A percentile compares a stretch with the other conserved stretches of the same genome.
Evolutionary conservation across 768 basidiomycete species (phyloP).

Genomic region (Macrolepiota albuminosa): DNA sequence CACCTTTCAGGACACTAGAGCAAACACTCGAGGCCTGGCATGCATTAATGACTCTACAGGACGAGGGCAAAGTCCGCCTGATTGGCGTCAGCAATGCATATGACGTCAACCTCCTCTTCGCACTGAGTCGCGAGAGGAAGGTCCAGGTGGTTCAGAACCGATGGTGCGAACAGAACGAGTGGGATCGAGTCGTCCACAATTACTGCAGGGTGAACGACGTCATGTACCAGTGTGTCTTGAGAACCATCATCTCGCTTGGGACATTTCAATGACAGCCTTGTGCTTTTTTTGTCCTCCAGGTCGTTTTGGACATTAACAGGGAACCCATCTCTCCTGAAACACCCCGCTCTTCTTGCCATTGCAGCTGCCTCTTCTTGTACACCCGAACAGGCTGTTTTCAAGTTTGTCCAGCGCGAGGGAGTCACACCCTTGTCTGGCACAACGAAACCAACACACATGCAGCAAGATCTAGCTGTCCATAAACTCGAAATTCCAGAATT

Average conservation of each 20-base stretch:
- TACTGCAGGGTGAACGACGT: slow-evolving; percentile 63
- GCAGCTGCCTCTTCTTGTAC: slow-evolving; percentile 47
- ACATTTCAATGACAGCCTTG: background rate
- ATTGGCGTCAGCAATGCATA: slow-evolving; percentile 82
- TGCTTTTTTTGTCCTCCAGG: slow-evolving; percentile 29
- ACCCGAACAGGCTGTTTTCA: slow-evolving; percentile 63
- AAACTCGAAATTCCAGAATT: slow-evolving; percentile 17
- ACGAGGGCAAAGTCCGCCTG: slow-evolving; percentile 54
- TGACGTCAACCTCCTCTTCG: slow-evolving; percentile 49
- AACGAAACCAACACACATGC: slow-evolving; percentile 61
- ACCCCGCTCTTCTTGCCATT: slow-evolving; percentile 40
- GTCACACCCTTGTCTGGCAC: slow-evolving; percentile 78
- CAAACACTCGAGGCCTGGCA: slow-evolving; percentile 70
- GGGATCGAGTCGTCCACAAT: slow-evolving; percentile 61
- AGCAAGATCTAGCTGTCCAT: slow-evolving; percentile 49
- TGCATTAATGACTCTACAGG: slow-evolving; percentile 54
- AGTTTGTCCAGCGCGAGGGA: slow-evolving; percentile 59
- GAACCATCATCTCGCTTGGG: background rate
- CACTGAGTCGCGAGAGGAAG: slow-evolving; percentile 47
- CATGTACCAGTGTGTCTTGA: slow-evolving; percentile 61
- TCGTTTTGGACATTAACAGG: slow-evolving; percentile 88
- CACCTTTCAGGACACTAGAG: slow-evolving; percentile 54
- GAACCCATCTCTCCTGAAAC: slow-evolving; percentile 57
- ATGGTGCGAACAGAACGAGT: slow-evolving; percentile 79
- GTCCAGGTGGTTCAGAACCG: slow-evolving; percentile 79